These are phyloP conservation scores for Datisca glomerata DNA, from an alignment of 306 rosid genomes.

Conservation along the genomic window DNA sequence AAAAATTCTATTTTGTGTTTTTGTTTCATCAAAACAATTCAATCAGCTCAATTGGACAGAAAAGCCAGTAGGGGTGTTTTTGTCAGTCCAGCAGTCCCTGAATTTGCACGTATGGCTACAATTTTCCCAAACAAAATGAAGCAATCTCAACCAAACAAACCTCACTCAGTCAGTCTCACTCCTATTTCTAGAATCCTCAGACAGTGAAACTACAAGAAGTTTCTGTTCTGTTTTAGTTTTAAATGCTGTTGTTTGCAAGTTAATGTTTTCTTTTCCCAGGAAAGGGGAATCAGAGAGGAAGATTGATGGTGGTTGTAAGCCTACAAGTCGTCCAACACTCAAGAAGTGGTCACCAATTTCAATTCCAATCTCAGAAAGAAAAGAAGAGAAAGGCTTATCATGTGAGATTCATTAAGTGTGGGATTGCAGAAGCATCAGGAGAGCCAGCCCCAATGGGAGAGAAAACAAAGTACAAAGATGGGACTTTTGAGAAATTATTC, in stretches of 20 bases:
- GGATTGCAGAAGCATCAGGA: slow-evolving; percentile 74
- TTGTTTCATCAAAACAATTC: too few species aligned
- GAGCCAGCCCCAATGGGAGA: slow-evolving; percentile 78
- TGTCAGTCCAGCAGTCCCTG: too few species aligned
- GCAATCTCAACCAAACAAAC: slow-evolving; percentile 11
- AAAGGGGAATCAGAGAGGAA: slow-evolving; percentile 2
- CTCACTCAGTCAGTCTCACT: background rate
- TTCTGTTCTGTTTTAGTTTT: background rate
- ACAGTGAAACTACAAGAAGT: background rate
- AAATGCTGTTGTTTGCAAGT: background rate
- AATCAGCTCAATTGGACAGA: too few species aligned
- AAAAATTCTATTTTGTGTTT: too few species aligned
- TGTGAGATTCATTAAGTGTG: slow-evolving; percentile 24
- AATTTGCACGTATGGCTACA: slow-evolving; percentile 28
- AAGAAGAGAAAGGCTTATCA: background rate
- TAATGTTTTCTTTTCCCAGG: background rate
- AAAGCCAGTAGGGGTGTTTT: too few species aligned
- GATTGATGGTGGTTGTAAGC: slow-evolving; percentile 40
- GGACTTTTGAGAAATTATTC: slow-evolving; percentile 59
- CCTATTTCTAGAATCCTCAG: slow-evolving; percentile 2
- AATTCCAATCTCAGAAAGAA: background rate
- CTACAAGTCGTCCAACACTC: slow-evolving; percentile 17
- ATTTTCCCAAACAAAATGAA: slow-evolving; percentile 3
- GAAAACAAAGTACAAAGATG: slow-evolving; percentile 67
- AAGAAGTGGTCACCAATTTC: slow-evolving; percentile 3